phyloP scores from a whole-genome alignment of 257 asterid genomes.

The Cinchona pubescens region DNA sequence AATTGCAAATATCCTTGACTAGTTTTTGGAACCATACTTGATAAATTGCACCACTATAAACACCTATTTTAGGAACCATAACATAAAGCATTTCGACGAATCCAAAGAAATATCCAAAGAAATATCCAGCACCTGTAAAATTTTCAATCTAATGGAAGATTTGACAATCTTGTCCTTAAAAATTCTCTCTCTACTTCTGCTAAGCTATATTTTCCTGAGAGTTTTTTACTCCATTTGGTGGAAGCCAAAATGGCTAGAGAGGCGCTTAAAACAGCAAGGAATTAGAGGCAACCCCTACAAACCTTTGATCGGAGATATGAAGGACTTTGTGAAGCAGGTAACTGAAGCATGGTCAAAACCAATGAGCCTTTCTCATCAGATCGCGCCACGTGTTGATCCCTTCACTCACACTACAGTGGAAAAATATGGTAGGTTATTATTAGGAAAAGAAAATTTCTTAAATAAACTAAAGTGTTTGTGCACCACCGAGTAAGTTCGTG shows the following conservation, averaged over 20 bases:
- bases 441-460: too few species aligned
- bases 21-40: background rate
- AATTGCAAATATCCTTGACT: background rate
- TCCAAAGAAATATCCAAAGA: too few species aligned
- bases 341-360: slow-evolving; percentile 53
- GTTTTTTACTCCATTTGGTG: slow-evolving; percentile 32
- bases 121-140: background rate
- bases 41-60: background rate
- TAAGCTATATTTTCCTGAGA: slow-evolving; percentile 25
- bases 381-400: slow-evolving; percentile 46
- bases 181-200: slow-evolving; percentile 17
- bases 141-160: slow-evolving; percentile 21
- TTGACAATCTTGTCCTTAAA: slow-evolving; percentile 21
- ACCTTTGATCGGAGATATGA: slow-evolving; percentile 41
- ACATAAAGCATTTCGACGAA: too few species aligned
- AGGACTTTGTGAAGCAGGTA: slow-evolving; percentile 32
- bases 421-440: slow-evolving; percentile 36
- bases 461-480: too few species aligned
- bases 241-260: slow-evolving; percentile 47
- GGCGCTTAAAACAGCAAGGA: slow-evolving; percentile 40
- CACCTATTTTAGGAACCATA: background rate
- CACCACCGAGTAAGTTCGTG: too few species aligned
- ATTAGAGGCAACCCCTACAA: slow-evolving; percentile 45
- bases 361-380: slow-evolving; percentile 42
- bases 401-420: slow-evolving; percentile 35